A percentile compares a stretch with the other conserved stretches of the same genome.
These are phyloP conservation scores for Diaporthe citrichinensis DNA, from an alignment of 2,329 filamentous ascomycete genomes.

Conservation along the genomic window DNA sequence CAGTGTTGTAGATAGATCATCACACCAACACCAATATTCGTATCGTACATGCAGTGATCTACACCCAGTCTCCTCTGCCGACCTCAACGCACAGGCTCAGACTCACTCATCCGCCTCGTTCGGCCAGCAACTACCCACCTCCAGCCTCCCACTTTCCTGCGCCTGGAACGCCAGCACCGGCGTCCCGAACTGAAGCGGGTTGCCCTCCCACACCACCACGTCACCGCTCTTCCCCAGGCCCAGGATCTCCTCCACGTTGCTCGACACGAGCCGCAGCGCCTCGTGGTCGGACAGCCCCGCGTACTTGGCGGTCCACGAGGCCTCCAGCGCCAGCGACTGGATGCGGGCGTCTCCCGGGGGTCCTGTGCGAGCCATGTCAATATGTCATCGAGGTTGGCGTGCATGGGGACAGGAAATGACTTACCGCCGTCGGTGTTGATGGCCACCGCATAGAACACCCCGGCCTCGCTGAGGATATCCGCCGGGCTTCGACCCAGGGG, in stretches of 20 bases:
- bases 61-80: neutral
- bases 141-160: slow-evolving; percentile 46
- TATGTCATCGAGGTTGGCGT: neutral
- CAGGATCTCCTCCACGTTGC: slow-evolving; percentile 59
- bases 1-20: neutral
- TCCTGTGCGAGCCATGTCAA: slow-evolving; percentile 31
- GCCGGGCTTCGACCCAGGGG: slow-evolving; percentile 57
- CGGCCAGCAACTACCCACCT: slow-evolving; percentile 53
- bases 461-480: slow-evolving; percentile 55
- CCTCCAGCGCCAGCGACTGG: slow-evolving; percentile 56
- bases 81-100: no score
- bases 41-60: slow-evolving; percentile 1
- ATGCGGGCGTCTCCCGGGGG: slow-evolving; percentile 53
- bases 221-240: slow-evolving; percentile 53
- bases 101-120: slow-evolving; percentile 42
- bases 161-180: slow-evolving; percentile 54
- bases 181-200: slow-evolving; percentile 57
- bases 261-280: slow-evolving; percentile 54
- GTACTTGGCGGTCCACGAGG: slow-evolving; percentile 57
- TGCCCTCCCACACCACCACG: slow-evolving; percentile 59
- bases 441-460: slow-evolving; percentile 54
- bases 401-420: neutral
- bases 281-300: slow-evolving; percentile 52
- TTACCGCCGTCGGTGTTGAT: slow-evolving; percentile 46
- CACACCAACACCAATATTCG: neutral